phyloP scores from a whole-genome alignment of 208 protist species.

The Leptomonas pyrrhocoris region DNA sequence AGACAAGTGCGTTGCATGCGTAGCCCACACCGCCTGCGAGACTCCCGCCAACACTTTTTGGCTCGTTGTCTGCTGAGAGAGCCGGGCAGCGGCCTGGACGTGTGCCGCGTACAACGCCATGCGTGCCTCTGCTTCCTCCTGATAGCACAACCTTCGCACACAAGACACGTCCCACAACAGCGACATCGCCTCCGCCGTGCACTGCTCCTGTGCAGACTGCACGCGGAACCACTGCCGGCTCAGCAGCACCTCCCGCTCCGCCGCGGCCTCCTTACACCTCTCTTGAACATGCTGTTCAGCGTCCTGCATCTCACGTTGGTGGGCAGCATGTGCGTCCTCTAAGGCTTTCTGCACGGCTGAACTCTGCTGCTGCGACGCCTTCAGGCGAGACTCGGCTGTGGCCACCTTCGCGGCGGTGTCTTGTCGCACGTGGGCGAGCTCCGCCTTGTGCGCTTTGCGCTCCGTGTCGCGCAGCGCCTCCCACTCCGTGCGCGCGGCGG shows the following conservation, averaged over 20 bases:
- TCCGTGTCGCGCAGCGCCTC: slow-evolving; percentile 9
- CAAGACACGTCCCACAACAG: slow-evolving; percentile 6
- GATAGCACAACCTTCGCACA: not conserved
- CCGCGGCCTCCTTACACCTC: not conserved
- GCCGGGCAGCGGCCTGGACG: not conserved
- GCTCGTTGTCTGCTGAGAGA: not conserved
- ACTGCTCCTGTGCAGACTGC: not conserved
- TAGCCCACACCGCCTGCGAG: not conserved
- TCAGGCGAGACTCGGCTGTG: slow-evolving; percentile 9
- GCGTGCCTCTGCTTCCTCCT: not conserved
- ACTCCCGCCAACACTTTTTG: not conserved
- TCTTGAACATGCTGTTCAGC: not conserved
- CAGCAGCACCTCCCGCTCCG: slow-evolving; percentile 13
- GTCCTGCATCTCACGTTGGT: not conserved
- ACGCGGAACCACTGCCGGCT: slow-evolving; percentile 8
- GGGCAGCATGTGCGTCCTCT: not conserved
- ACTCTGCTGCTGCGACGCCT: slow-evolving; percentile 17
- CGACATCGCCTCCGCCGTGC: not conserved
- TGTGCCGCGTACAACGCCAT: not conserved
- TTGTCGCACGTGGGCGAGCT: slow-evolving; percentile 21
- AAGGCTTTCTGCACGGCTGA: slow-evolving; percentile 14
- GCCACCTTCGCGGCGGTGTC: not conserved
- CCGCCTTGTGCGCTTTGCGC: slow-evolving; percentile 11
- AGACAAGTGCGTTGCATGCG: not conserved
- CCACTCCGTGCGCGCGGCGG: slow-evolving; percentile 12